phyloP scores from a whole-genome alignment of 2,329 filamentous ascomycete genomes.

The Nigrospora osmanthi region DNA sequence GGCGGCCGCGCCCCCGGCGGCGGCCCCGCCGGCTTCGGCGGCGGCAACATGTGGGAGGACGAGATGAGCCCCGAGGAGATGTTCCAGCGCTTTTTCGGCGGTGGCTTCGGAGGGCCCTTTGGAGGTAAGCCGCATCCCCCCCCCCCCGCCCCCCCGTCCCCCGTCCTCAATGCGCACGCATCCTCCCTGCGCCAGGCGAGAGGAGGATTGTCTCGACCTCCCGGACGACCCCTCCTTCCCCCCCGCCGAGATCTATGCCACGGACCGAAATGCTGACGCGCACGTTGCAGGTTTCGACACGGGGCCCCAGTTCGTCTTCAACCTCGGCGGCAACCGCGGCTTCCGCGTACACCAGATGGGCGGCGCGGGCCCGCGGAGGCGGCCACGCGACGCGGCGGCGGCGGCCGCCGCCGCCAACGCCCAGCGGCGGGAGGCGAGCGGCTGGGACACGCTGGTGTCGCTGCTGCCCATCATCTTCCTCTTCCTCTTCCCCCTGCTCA shows the following conservation, averaged over 20 bases:
- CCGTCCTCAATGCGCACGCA: background rate
- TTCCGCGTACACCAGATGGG: conserved; percentile 95
- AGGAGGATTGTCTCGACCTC: background rate
- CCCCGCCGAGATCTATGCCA: conserved; percentile 3
- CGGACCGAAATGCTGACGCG: background rate
- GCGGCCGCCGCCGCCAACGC: conserved; percentile 20
- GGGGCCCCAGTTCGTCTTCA: conserved; percentile 89
- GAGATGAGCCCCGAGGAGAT: conserved; percentile 95
- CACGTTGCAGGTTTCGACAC: conserved; percentile 54
- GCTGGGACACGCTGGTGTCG: conserved; percentile 56
- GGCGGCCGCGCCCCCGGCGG: conserved; percentile 27
- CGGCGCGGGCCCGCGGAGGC: conserved; percentile 65
- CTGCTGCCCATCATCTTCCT: conserved; percentile 84
- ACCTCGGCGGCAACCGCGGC: conserved; percentile 84
- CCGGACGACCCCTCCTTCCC: too few relatives aligned
- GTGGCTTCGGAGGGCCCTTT: conserved; percentile 58
- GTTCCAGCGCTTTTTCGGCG: conserved; percentile 94
- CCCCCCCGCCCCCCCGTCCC: background rate
- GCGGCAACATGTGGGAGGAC: conserved; percentile 68
- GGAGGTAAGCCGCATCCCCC: conserved; percentile 36
- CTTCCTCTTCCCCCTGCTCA: conserved; percentile 77
- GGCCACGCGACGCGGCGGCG: conserved; percentile 57
- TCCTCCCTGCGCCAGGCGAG: too few relatives aligned
- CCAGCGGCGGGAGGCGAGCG: conserved; percentile 41
- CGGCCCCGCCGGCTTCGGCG: conserved; percentile 38